A percentile compares a stretch with the other conserved stretches of the same genome.
Evolutionary conservation across 1,139 yeast genomes (phyloP).

Genomic region (Yamadazyma buinensis): DNA sequence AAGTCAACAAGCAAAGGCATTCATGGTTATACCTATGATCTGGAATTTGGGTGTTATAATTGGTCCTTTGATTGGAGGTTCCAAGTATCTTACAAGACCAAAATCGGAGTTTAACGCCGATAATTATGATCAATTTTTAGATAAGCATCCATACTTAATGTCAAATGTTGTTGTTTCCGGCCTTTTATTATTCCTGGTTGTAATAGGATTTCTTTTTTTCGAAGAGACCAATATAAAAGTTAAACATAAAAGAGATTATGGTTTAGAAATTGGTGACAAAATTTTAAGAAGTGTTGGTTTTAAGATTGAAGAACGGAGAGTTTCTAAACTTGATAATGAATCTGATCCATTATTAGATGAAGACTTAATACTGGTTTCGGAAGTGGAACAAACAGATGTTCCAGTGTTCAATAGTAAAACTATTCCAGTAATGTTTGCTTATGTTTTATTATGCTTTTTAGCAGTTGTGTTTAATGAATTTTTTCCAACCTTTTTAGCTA

Average conservation of each 20-base stretch:
- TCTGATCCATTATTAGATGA: neutral
- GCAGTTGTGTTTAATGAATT: constrained; percentile 52
- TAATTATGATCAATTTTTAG: neutral
- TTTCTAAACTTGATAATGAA: neutral
- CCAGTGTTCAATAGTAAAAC: too few species aligned
- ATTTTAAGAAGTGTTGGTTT: constrained; percentile 17
- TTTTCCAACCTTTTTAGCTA: constrained; percentile 54
- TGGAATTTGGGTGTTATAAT: constrained; percentile 5
- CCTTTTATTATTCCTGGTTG: constrained; percentile 34
- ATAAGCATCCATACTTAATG: constrained; percentile 49
- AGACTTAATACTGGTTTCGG: too few species aligned
- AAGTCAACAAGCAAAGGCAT: constrained; percentile 6
- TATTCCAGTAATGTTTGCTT: constrained; percentile 2
- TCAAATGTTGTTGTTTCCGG: constrained; percentile 55
- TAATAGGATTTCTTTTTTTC: constrained; percentile 46
- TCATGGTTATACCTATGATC: constrained; percentile 4
- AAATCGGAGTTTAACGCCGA: constrained; percentile 4
- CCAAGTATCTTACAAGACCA: constrained; percentile 24
- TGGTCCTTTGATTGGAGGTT: constrained; percentile 4
- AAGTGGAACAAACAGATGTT: too few species aligned
- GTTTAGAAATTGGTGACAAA: constrained; percentile 49
- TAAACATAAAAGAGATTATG: constrained; percentile 41
- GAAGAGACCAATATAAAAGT: constrained; percentile 55
- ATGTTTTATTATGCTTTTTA: constrained; percentile 27
- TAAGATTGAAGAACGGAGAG: neutral